Evolutionary conservation across 441 rosid genomes (phyloP), one percentile per base, ranked within the genome.

Genomic region (Gossypium laxum): DNA sequence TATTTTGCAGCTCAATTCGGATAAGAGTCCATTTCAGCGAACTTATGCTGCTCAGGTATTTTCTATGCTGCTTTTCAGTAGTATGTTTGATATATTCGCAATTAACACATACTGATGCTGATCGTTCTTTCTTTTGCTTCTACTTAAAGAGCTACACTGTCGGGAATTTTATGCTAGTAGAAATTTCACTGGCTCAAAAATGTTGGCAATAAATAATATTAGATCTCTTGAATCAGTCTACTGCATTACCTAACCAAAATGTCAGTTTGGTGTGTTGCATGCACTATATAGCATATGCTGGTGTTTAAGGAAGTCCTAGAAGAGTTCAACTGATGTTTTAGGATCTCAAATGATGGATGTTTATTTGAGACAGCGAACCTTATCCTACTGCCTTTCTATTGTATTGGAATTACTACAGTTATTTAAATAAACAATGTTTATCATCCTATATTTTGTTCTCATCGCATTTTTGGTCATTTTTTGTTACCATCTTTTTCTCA

Each of bases 21-120:
- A 88, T 72, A 91, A 89, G 81, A 92, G 97, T 48, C 96, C 93
- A 0, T 92, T 92, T 79, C 97, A 91, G 76, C 86, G 97, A 77
- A 82, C 95, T 78, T 92, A 91, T 81, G 98, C 96, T 70, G 79
- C 89, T 67, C 97, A 92, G 96, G 93, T 92, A 55, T 14, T 48
- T 34, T 66, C 55, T 38, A 61, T 52, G 28, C 17, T 48, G 26
- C 17, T 58, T 72, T 4, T 38, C 8, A 24, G 26, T 30, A 15
- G n/a, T 68, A 51, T 59, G 19, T 41, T 55, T 38, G 21, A 70
- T 66, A 5, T 5, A 50, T 52, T 30, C 50, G 5, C 30, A 63
- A 17, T 50, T 17, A 15, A 24, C 41, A 28, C 24, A 48, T 22
- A 0, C 6, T 3, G 69, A 5, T 64, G 51, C 68, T 64, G 32